Evolutionary conservation across 179 eudicot genomes (phyloP).

Genomic region (Beta macrorhiza): DNA sequence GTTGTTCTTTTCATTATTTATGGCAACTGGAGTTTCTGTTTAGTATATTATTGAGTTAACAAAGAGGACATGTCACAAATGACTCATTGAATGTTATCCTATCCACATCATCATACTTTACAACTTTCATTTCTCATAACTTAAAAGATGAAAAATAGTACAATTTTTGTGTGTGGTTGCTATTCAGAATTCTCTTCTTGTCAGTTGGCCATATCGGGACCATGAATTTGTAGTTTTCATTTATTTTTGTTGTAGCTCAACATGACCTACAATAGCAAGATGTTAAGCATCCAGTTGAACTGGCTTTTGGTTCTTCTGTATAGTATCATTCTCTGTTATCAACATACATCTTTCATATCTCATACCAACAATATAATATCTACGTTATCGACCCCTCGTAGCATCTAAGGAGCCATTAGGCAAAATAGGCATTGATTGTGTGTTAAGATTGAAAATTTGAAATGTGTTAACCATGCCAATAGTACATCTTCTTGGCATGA

Average conservation of each 20-base stretch:
- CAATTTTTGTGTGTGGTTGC: not conserved
- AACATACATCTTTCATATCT: not conserved
- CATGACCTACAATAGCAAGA: slow-evolving; percentile 14
- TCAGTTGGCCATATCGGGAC: slow-evolving; percentile 18
- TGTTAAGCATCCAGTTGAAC: slow-evolving; percentile 18
- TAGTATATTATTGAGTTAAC: not conserved
- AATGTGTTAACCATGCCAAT: not conserved
- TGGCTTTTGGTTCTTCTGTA: not conserved
- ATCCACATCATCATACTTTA: not conserved
- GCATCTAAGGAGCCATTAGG: slow-evolving; percentile 12
- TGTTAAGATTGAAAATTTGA: not conserved
- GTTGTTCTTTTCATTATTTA: not conserved
- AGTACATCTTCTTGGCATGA: not conserved
- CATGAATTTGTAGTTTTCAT: not conserved
- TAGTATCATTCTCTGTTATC: not conserved
- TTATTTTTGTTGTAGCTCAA: not conserved
- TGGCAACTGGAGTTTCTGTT: too few species aligned
- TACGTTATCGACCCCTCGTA: slow-evolving; percentile 1
- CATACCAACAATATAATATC: not conserved
- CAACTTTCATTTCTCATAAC: too few species aligned
- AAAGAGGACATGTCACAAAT: not conserved
- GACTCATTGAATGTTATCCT: slow-evolving; percentile 7
- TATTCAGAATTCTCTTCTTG: slow-evolving; percentile 6
- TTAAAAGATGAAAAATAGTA: too few species aligned
- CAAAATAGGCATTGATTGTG: not conserved